These are phyloP conservation scores for Sugiyamaella japonica DNA, from an alignment of 1,139 yeast species.

Conservation along the genomic window DNA sequence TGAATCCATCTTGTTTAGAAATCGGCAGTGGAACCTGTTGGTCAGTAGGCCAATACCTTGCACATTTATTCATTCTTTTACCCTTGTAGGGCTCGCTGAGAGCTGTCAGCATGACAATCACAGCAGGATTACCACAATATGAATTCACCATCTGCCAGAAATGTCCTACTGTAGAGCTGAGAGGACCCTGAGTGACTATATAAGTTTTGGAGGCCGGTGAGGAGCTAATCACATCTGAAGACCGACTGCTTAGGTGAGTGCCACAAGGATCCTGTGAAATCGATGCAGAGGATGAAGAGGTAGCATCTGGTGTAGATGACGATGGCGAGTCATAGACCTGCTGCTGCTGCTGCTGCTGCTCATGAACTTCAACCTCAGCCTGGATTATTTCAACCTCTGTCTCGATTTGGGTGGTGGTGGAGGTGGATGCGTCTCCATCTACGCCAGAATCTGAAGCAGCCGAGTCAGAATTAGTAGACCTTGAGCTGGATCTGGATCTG, in stretches of 20 bases:
- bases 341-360: neutral
- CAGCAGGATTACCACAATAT: constrained; percentile 46
- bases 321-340: neutral
- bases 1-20: constrained; percentile 23
- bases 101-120: constrained; percentile 87
- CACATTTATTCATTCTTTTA: constrained; percentile 60
- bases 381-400: neutral
- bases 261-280: neutral
- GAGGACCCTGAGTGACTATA: constrained; percentile 76
- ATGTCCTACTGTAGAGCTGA: constrained; percentile 57
- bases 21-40: constrained; percentile 21
- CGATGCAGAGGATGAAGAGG: constrained; percentile 7
- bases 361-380: neutral
- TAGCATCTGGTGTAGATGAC: neutral
- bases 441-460: neutral
- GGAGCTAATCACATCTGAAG: neutral
- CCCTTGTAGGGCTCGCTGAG: constrained; percentile 51
- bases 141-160: constrained; percentile 84
- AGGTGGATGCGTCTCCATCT: neutral
- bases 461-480: too few relatives aligned
- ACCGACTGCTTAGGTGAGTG: neutral
- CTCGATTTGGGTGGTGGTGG: neutral
- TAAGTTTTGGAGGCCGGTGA: constrained; percentile 37
- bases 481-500: neutral
- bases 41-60: constrained; percentile 67